Percentiles rank a stretch among this genome's conserved stretches.
Conservation (phyloP, 78 protist species). For the Dictyostelium firmibasis region DNA sequence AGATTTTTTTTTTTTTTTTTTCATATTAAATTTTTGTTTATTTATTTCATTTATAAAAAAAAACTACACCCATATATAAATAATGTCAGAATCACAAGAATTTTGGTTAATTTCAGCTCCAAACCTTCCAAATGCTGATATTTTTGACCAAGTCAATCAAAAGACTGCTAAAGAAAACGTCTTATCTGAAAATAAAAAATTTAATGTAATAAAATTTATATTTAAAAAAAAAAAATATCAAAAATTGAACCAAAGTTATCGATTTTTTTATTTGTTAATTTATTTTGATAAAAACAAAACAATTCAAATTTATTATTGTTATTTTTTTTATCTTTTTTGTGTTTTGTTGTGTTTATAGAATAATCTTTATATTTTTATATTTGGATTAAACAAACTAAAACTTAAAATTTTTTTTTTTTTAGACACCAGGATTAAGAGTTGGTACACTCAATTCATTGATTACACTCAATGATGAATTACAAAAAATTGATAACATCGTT, state of each 20-base stretch:
- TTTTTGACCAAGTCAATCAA: slow-evolving; percentile 58
- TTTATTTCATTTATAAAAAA: background rate
- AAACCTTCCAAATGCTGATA: slow-evolving; percentile 39
- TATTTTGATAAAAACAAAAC: no score
- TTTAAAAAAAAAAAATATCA: background rate
- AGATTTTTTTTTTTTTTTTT: background rate
- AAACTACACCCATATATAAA: background rate
- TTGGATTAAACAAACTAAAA: background rate
- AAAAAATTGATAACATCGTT: slow-evolving; percentile 61
- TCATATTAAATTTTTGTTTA: background rate
- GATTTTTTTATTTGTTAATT: background rate
- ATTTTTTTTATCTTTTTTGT: no score
- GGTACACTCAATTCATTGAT: slow-evolving; percentile 78
- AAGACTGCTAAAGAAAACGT: slow-evolving; percentile 60
- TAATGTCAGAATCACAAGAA: slow-evolving; percentile 47
- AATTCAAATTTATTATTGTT: no score
- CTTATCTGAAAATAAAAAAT: slow-evolving; percentile 54
- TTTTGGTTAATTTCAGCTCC: slow-evolving; percentile 75
- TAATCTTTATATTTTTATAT: background rate
- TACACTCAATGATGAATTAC: slow-evolving; percentile 75
- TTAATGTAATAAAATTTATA: slow-evolving; percentile 20
- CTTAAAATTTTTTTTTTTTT: background rate
- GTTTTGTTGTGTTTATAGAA: background rate
- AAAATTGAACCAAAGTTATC: background rate
- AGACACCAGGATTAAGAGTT: slow-evolving; percentile 78